Conservation (phyloP, 768 basidiomycete species). For the Russula lepida region DNA sequence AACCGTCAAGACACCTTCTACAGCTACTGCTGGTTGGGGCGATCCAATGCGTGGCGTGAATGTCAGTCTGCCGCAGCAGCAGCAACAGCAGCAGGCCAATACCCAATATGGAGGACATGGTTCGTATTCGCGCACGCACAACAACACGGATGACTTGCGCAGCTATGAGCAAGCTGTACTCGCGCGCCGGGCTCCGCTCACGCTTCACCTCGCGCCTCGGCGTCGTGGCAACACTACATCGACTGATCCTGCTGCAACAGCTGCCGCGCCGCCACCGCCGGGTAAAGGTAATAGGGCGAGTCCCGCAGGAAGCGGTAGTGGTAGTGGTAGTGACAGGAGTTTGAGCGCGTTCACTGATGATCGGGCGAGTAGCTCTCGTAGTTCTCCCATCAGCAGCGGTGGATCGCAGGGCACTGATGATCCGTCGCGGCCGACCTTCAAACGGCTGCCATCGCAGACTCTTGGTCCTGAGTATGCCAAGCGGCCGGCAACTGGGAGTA, state of each 20-base stretch:
- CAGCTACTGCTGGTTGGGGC: slow-evolving; percentile 18
- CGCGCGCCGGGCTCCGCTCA: slow-evolving; percentile 54
- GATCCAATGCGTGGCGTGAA: slow-evolving; percentile 15
- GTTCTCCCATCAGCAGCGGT: slow-evolving; percentile 21
- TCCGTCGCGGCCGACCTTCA: slow-evolving; percentile 53
- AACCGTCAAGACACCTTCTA: slow-evolving; percentile 55
- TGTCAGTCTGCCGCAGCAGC: neutral
- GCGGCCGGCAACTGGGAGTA: slow-evolving; percentile 24
- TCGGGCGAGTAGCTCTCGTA: slow-evolving; percentile 7
- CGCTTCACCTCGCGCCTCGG: slow-evolving; percentile 46
- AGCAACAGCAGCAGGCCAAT: neutral
- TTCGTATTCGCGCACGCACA: slow-evolving; percentile 24
- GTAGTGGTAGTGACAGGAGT: slow-evolving; percentile 8
- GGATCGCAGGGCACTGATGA: slow-evolving; percentile 25
- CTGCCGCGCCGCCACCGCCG: neutral
- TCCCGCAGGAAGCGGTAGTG: slow-evolving; percentile 22
- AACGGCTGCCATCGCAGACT: slow-evolving; percentile 65
- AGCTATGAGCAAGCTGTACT: slow-evolving; percentile 71
- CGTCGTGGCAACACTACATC: slow-evolving; percentile 23
- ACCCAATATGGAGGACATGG: neutral
- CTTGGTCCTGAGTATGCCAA: slow-evolving; percentile 55
- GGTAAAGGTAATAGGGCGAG: slow-evolving; percentile 16
- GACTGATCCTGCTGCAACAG: neutral
- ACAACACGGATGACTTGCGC: slow-evolving; percentile 51
- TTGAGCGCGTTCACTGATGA: slow-evolving; percentile 7